Evolutionary conservation across 2,329 filamentous ascomycete genomes (phyloP), one percentile per base, ranked within the genome.

Genomic region (Neofusicoccum sp.): DNA sequence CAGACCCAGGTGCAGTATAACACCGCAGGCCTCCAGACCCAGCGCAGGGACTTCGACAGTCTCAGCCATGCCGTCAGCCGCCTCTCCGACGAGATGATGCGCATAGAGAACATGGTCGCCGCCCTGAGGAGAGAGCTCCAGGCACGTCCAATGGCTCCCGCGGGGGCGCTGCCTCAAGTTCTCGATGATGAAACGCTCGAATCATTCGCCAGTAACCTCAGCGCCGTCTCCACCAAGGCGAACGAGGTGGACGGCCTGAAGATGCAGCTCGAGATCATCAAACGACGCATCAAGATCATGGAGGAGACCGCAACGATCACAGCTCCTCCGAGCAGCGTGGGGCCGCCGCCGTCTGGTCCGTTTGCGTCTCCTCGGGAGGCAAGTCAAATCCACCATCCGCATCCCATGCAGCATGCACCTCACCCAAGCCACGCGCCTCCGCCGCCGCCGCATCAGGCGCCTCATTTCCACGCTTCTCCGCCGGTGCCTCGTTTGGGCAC

Each of bases 1-100:
- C 79, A 81, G 65, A 76, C 76, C n/a, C 79, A 81, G 63, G 75
- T 80, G 30, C 76, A 78, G 9, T 75, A 77, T 64, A 79, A 80
- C 65, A 78, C 77, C 49, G 71, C 61, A 6, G 70, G 70, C 1
- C 64, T 76, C 24, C 68, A 68, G 34, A 67, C 69, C 31, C 72
- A 74, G 31, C 68, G 65, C 34, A 67, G 73, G 8, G 71, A 72
- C 43, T 70, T 80, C n/a, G 68, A 71, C 20, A 71, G 73, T 12
- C 66, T 81, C 58, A 75, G 77, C 60, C 72, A 74, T 12, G 70
- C 71, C 11, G 71, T 80, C 14, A 68, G 66, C 33, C 69, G 73
- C 45, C 65, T 81, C 49, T 73, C 76, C 48, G 69, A 72, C 16
- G 77, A 80, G 56, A 72, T 80, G 67, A 67, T 71, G 58, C 69